Conservation (phyloP, 1,139 yeast species). For the Eremothecium sinecaudum region DNA sequence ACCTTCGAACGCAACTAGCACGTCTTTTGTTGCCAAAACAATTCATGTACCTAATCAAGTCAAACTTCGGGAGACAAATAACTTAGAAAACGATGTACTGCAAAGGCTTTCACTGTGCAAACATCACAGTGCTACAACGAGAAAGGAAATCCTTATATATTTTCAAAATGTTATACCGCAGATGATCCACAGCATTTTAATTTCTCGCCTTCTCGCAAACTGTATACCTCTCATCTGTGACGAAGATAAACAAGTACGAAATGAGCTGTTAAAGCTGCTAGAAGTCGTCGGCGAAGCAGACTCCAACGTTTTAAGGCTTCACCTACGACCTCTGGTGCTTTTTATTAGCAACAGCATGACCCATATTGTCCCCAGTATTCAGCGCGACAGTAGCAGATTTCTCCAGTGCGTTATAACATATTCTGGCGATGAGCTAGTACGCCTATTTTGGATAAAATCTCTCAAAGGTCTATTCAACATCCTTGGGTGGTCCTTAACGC, state of each 20-base stretch:
- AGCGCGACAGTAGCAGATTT: slow-evolving; percentile 61
- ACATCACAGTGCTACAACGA: slow-evolving; percentile 66
- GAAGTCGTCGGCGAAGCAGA: slow-evolving; percentile 42
- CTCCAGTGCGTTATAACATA: slow-evolving; percentile 44
- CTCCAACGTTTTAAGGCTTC: slow-evolving; percentile 53
- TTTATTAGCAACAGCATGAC: slow-evolving; percentile 94
- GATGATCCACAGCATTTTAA: slow-evolving; percentile 26
- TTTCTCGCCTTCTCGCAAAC: slow-evolving; percentile 26
- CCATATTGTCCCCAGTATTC: slow-evolving; percentile 66
- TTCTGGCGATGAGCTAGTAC: slow-evolving; percentile 43
- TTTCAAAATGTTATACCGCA: slow-evolving; percentile 41
- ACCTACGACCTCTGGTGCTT: slow-evolving; percentile 55
- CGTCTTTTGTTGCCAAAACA: slow-evolving; percentile 70
- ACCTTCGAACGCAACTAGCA: slow-evolving; percentile 71
- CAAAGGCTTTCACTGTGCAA: slow-evolving; percentile 59
- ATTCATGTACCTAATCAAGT: slow-evolving; percentile 56
- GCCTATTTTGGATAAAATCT: slow-evolving; percentile 51
- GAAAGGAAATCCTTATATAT: slow-evolving; percentile 60
- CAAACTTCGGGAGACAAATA: slow-evolving; percentile 21
- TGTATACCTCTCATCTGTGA: slow-evolving; percentile 30
- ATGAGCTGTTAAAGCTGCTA: slow-evolving; percentile 46
- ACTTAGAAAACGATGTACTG: slow-evolving; percentile 36
- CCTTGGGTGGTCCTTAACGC: slow-evolving; percentile 50
- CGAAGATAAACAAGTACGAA: slow-evolving; percentile 46
- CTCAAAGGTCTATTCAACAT: slow-evolving; percentile 48